These are phyloP conservation scores for Juncus inflexus DNA, from an alignment of 176 grass and related monocot species.

Conservation along the genomic window DNA sequence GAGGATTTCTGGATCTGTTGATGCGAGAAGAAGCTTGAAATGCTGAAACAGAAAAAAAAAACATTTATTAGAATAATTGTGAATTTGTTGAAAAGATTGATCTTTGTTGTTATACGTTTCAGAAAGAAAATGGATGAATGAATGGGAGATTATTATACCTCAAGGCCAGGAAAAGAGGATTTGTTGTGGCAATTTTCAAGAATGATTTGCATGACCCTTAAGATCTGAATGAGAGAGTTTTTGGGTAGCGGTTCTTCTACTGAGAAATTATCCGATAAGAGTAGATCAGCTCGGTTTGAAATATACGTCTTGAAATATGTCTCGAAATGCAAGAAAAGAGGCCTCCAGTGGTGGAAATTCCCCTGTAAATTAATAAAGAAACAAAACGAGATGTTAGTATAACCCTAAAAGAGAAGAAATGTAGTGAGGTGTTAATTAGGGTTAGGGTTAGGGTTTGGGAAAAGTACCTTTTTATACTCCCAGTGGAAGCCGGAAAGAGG, in stretches of 20 bases:
- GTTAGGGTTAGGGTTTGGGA: background rate
- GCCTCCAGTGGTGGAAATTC: constrained; percentile 98
- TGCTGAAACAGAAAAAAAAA: constrained; percentile 55
- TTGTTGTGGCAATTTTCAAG: constrained; percentile 97
- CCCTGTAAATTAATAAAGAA: constrained; percentile 45
- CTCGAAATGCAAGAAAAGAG: constrained; percentile 91
- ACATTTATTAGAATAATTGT: constrained; percentile 16
- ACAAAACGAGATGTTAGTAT: constrained; percentile 8
- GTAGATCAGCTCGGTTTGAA: constrained; percentile 87
- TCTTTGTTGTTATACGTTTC: background rate
- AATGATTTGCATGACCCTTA: constrained; percentile 94
- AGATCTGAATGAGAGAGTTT: constrained; percentile 77
- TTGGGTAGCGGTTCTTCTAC: constrained; percentile 79
- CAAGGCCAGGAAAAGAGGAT: constrained; percentile 70
- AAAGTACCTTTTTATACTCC: constrained; percentile 84
- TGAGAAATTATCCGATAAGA: constrained; percentile 69
- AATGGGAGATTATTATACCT: constrained; percentile 33
- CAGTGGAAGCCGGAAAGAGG: constrained; percentile 87
- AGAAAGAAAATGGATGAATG: constrained; percentile 12
- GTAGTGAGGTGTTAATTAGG: background rate
- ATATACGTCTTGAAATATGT: constrained; percentile 89
- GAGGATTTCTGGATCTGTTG: constrained; percentile 87
- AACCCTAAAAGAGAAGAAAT: background rate
- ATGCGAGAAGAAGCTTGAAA: constrained; percentile 85
- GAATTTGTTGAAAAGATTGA: constrained; percentile 1